These are phyloP conservation scores for Pseudogymnoascus sp. DNA, from an alignment of 2,329 filamentous ascomycete species.

Conservation along the genomic window DNA sequence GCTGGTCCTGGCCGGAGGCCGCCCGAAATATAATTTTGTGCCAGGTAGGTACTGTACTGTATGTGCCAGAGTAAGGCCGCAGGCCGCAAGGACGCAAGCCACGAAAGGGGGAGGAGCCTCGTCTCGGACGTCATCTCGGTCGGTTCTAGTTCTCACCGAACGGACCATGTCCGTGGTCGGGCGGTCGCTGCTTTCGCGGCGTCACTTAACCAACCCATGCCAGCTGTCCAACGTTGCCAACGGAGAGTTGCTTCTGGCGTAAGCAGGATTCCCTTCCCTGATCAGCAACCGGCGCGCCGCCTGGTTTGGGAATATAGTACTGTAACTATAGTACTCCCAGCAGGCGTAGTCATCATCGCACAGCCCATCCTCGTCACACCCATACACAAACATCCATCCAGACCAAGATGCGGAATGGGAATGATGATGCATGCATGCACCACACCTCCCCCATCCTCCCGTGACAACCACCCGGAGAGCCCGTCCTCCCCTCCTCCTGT, in stretches of 20 bases:
- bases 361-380: neutral
- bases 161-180: neutral
- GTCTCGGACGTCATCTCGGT: slow-evolving; percentile 2
- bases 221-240: neutral
- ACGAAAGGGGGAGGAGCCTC: neutral
- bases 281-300: neutral
- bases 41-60: too few relatives aligned
- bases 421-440: neutral
- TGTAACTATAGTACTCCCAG: neutral
- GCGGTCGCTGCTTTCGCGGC: neutral
- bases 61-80: neutral
- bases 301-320: neutral
- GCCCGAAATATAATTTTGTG: neutral
- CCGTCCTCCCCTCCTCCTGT: neutral
- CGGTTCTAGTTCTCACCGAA: neutral
- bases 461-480: neutral
- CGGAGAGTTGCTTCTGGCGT: neutral
- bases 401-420: neutral
- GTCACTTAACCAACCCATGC: neutral
- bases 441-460: neutral
- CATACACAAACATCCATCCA: neutral
- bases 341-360: neutral
- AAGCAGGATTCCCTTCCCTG: neutral
- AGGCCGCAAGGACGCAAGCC: neutral
- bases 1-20: neutral